Base-by-base conservation (phyloP, 106 monocot species). In the Platanthera guangdongensis region DNA sequence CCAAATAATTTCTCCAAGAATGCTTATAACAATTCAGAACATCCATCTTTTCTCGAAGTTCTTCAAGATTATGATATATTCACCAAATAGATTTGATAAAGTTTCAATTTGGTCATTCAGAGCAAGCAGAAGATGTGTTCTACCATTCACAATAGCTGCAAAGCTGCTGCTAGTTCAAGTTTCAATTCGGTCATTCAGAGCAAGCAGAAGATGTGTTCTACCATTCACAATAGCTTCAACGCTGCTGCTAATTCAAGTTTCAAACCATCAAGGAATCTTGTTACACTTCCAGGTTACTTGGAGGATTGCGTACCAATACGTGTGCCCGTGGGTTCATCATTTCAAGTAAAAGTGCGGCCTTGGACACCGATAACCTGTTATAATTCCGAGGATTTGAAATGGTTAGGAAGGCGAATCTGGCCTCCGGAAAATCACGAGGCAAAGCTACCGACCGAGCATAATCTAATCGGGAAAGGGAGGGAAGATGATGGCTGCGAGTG, bases 321-420 rank as follows among this genome's bases (percentile, higher is more conserved):
- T 6, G 53, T 79, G 12, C 80, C 81, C 51, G 25, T 87, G 6
- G 85, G 84, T 15, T 50, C 74, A 16, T 49, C 45, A 9, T 77
- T 68, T 80, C 89, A 88, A 82, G 92, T 84, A 63, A 8, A 64
- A 14, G 68, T 91, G 4, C 89, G 86, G 57, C 57, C 78, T 22
- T 94, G 80, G 87, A 79, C 69, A 49, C 73, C 79, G 75, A 64
- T 11, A 22, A 67, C 30, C 76, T 54, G 10, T 47, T 51, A 18
- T 52, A 74, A 85, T 74, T 45, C 84, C 9, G 83, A 89, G 47
- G 59, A 82, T 14, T 47, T 74, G 52, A 94, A 92, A 87, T 99
- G 88, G 85, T 73, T 94, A 68, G 97, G 97, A 14, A 92, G 80
- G 51, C 71, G 72, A 57, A 72, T 94, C 57, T 99, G 97, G 97